phyloP scores from a whole-genome alignment of 176 grass and related monocot genomes.

The Musa itinerans region DNA sequence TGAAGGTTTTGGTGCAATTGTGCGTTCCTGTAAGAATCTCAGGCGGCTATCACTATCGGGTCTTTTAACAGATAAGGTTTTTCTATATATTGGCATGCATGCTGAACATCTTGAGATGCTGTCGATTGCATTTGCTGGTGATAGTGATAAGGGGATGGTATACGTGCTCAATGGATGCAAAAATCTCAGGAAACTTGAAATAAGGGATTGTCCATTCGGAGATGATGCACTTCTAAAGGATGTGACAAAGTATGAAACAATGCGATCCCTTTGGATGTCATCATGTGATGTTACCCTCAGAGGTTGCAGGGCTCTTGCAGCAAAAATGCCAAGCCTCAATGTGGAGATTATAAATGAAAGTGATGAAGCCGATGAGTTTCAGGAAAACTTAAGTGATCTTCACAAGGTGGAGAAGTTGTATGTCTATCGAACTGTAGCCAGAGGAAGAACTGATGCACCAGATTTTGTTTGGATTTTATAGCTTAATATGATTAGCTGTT shows the following conservation, averaged over 20 bases:
- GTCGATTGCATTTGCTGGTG: conserved; percentile 3
- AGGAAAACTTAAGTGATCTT: background rate
- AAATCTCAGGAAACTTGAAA: conserved; percentile 3
- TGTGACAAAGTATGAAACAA: conserved; percentile 3
- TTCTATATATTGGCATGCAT: conserved; percentile 7
- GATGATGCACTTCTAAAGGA: conserved; percentile 5
- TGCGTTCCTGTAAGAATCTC: conserved; percentile 1
- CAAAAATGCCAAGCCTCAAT: conserved; percentile 13
- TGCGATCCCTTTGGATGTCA: conserved; percentile 14
- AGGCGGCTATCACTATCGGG: background rate
- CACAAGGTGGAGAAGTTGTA: conserved; percentile 8
- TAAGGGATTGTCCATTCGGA: background rate
- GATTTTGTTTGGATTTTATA: conserved; percentile 10
- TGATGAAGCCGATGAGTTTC: background rate
- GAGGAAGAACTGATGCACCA: conserved; percentile 2
- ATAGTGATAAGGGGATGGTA: conserved; percentile 6
- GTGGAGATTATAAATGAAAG: conserved; percentile 11
- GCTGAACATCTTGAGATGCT: conserved; percentile 3
- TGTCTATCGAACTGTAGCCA: conserved; percentile 3
- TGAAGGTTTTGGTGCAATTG: conserved; percentile 8
- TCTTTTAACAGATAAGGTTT: conserved; percentile 1
- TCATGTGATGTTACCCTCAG: background rate
- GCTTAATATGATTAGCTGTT: background rate
- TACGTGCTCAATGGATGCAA: conserved; percentile 9
- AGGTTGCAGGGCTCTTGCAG: conserved; percentile 3